Evolutionary conservation across 192 early-diverging fungal species (phyloP).

Genomic region (Podila epigama): DNA sequence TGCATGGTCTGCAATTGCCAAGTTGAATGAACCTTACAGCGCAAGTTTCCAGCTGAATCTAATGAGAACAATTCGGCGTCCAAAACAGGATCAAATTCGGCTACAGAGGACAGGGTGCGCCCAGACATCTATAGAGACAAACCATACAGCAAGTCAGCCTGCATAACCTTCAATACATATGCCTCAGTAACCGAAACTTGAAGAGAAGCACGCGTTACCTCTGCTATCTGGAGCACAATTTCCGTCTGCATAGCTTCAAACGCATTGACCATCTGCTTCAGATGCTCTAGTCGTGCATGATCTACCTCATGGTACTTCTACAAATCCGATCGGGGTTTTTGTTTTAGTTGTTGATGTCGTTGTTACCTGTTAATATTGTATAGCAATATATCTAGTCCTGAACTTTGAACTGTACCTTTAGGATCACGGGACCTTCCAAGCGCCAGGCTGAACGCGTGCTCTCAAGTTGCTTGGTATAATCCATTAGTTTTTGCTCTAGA

Average conservation of each 20-base stretch:
- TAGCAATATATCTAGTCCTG: neutral
- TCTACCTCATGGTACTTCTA: conserved; percentile 52
- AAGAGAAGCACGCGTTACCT: conserved; percentile 11
- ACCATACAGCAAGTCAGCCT: neutral
- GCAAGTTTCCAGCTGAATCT: conserved; percentile 20
- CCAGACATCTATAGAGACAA: conserved; percentile 22
- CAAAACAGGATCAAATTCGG: conserved; percentile 36
- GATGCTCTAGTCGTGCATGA: conserved; percentile 34
- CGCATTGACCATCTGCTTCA: conserved; percentile 33
- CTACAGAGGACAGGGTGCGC: conserved; percentile 11
- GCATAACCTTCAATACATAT: neutral
- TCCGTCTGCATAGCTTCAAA: conserved; percentile 52
- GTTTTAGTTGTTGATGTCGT: neutral
- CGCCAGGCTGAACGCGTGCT: conserved; percentile 33
- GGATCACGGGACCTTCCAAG: conserved; percentile 30
- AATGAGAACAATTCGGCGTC: conserved; percentile 35
- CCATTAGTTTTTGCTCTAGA: conserved; percentile 44
- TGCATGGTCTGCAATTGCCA: too few species aligned
- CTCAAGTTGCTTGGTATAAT: conserved; percentile 36
- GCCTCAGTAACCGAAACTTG: neutral
- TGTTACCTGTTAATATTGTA: neutral
- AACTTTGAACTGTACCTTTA: conserved; percentile 15
- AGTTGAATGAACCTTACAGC: too few species aligned
- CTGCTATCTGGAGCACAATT: conserved; percentile 27
- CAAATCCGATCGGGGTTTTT: too few species aligned